These are phyloP conservation scores for Holtermannia corniformis DNA, from an alignment of 768 basidiomycete genomes.

Conservation along the genomic window DNA sequence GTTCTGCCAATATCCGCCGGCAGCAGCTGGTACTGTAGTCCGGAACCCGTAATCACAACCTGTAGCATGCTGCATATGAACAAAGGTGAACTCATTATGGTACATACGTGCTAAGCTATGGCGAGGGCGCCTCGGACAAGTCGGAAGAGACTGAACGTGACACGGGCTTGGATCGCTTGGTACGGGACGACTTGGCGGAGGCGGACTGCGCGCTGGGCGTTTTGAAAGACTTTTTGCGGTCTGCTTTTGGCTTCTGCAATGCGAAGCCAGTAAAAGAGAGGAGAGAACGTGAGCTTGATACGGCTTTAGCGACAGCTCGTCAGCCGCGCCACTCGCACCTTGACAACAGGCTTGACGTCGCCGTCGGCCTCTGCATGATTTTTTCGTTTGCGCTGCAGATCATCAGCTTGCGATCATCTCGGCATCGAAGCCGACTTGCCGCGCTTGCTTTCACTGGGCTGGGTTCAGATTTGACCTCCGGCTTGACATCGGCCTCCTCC, in stretches of 20 bases:
- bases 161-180: not conserved
- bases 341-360: not conserved
- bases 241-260: not conserved
- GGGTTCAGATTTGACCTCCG: not conserved
- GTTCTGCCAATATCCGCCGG: constrained; percentile 76
- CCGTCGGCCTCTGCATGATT: not conserved
- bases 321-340: not conserved
- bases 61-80: too few species aligned
- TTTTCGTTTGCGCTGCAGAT: not conserved
- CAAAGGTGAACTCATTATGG: too few species aligned
- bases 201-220: too few species aligned
- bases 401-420: not conserved
- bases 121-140: not conserved
- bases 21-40: not conserved
- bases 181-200: not conserved
- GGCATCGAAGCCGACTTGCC: not conserved
- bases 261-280: not conserved
- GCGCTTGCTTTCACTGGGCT: too few species aligned
- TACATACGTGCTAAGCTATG: not conserved
- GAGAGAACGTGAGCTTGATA: not conserved
- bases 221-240: too few species aligned
- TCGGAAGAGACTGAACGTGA: not conserved
- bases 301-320: not conserved
- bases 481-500: not conserved
- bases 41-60: not conserved